Evolutionary conservation across 1,284 basidiomycete species (phyloP), one percentile per base, ranked within the genome.

Genomic region (Ustilago curta): DNA sequence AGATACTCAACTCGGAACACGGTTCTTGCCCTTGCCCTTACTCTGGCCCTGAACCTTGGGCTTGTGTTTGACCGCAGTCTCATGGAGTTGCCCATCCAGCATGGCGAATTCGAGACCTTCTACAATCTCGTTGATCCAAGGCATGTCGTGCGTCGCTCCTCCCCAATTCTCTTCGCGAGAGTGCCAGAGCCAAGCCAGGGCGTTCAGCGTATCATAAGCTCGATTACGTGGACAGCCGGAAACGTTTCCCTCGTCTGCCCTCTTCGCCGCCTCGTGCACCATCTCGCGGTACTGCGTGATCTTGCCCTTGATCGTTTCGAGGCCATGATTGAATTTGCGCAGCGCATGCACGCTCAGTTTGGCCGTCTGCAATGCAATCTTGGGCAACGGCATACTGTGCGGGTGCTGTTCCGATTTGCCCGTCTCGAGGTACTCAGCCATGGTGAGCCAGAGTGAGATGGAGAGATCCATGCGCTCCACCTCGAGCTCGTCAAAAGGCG

Each of bases 401-500:
- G 31, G 1, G 12, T 37, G 35, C 35, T 37, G 35, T 37, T 37
- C 16, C 35, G 35, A 37, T 16, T 37, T 37, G 11, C 35, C 35
- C 35, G 35, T 37, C 6, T 37, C 35, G 35, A 37, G 35, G 35
- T 37, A 37, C 35, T 37, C 39, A 31, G 52, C 18, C n/a, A 62
- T 29, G 9, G 44, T 25, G 6, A 21, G 37, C 68, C 68, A 70
- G 21, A 25, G 18, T 18, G 11, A 12, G 19, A 60, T 9, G 21
- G 49, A 58, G 25, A 49, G 14, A 21, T 54, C 31, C 40, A 72
- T 56, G 21, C 42, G 54, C 23, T 56, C 25, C 23, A 64, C 70
- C 31, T 60, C 59, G 37, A 67, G 21, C n/a, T 67, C 56, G 37
- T 72, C 59, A 19, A 45, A 59, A 0, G 63, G 56, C n/a, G 59